Percentiles rank a stretch among this genome's conserved stretches.
Conservation (phyloP, 441 rosid species). For the Brassica hybrid region DNA sequence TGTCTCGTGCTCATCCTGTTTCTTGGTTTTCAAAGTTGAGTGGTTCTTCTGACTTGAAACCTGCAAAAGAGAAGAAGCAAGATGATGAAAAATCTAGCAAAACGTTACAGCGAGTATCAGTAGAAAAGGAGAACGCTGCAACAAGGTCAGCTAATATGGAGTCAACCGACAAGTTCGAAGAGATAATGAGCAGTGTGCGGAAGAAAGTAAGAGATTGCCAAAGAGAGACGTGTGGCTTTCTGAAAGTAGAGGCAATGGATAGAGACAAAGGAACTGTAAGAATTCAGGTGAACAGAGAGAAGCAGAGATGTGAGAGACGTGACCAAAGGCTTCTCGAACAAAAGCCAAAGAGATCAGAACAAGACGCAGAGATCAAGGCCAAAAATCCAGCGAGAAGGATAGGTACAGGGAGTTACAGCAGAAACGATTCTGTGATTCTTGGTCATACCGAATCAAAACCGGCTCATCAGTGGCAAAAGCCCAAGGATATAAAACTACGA, state of each 20-base stretch:
- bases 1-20: constrained; percentile 60
- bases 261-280: constrained; percentile 49
- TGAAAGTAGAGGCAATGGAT: constrained; percentile 31
- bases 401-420: constrained; percentile 35
- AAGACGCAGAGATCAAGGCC: constrained; percentile 30
- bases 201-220: constrained; percentile 50
- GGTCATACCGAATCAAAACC: constrained; percentile 37
- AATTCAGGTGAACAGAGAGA: constrained; percentile 44
- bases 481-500: constrained; percentile 50
- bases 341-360: constrained; percentile 43
- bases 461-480: constrained; percentile 48
- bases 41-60: constrained; percentile 50
- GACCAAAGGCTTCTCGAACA: constrained; percentile 42
- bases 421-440: constrained; percentile 35
- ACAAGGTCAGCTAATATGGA: constrained; percentile 37
- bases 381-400: constrained; percentile 39
- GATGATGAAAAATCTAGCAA: constrained; percentile 48
- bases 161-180: constrained; percentile 44
- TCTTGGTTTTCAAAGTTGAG: constrained; percentile 71
- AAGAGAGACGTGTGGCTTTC: constrained; percentile 40
- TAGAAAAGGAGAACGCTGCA: constrained; percentile 52
- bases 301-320: constrained; percentile 44
- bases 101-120: constrained; percentile 60
- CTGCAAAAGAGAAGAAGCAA: constrained; percentile 46
- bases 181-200: constrained; percentile 51